These are phyloP conservation scores for Tranzscheliella williamsii DNA, from an alignment of 1,284 basidiomycete genomes.

Conservation along the genomic window DNA sequence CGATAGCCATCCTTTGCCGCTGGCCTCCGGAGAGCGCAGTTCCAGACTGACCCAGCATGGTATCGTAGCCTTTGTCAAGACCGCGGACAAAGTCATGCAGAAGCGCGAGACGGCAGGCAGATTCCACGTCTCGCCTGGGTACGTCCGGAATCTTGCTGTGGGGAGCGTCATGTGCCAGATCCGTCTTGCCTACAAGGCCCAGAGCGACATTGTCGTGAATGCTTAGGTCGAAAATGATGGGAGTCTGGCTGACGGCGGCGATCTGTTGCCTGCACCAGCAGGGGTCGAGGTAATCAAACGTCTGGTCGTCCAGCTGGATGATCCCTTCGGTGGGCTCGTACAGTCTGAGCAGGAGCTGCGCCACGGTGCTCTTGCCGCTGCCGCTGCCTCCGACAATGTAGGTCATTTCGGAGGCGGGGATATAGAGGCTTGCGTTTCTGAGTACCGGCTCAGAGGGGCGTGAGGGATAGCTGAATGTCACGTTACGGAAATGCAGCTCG, in stretches of 20 bases:
- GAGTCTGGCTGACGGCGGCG: constrained; percentile 75
- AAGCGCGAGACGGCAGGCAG: constrained; percentile 81
- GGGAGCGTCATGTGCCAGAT: background rate
- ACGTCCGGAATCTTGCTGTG: constrained; percentile 4
- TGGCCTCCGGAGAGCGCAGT: constrained; percentile 87
- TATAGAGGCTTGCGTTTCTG: constrained; percentile 69
- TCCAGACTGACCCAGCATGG: constrained; percentile 72
- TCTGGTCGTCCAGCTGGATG: constrained; percentile 81
- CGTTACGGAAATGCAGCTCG: constrained; percentile 74
- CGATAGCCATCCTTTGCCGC: constrained; percentile 87
- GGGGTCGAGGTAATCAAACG: constrained; percentile 72
- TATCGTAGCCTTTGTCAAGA: constrained; percentile 86
- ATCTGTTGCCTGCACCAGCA: constrained; percentile 74
- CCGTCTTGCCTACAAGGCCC: constrained; percentile 64
- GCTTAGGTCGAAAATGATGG: constrained; percentile 77
- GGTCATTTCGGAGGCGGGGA: constrained; percentile 82
- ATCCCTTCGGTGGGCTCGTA: constrained; percentile 66
- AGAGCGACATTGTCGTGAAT: constrained; percentile 89
- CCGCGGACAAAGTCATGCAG: constrained; percentile 84
- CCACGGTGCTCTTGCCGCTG: constrained; percentile 89
- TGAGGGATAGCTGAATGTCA: constrained; percentile 86
- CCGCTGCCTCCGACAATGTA: constrained; percentile 91
- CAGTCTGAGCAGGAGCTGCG: constrained; percentile 77
- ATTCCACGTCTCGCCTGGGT: constrained; percentile 71
- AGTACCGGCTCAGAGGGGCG: constrained; percentile 71